Percentiles rank a stretch among this genome's conserved stretches.
phyloP scores from a whole-genome alignment of 1,284 basidiomycete species.

The Pisolithus thermaeus region DNA sequence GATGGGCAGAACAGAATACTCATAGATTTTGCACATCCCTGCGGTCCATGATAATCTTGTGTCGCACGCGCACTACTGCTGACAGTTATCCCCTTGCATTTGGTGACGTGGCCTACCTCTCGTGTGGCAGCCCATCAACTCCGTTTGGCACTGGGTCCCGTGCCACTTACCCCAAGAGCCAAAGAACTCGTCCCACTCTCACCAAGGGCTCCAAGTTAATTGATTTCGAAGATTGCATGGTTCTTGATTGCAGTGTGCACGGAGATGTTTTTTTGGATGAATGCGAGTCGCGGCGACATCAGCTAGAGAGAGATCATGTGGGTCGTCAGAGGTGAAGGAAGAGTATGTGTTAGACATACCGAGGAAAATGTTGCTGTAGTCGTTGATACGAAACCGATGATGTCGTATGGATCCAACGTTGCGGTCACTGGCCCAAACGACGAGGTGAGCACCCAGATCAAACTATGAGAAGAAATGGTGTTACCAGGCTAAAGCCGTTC shows the following conservation, averaged over 20 bases:
- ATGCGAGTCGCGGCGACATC: conserved; percentile 73
- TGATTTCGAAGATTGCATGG: conserved; percentile 79
- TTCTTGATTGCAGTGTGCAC: conserved; percentile 78
- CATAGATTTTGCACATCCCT: conserved; percentile 71
- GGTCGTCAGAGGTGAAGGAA: conserved; percentile 71
- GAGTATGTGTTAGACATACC: conserved; percentile 75
- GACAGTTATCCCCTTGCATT: conserved; percentile 67
- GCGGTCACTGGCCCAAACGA: conserved; percentile 49
- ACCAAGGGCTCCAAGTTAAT: conserved; percentile 73
- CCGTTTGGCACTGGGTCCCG: conserved; percentile 50
- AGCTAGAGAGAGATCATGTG: conserved; percentile 82
- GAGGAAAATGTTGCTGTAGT: conserved; percentile 67
- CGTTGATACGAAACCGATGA: conserved; percentile 70
- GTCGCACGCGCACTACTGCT: conserved; percentile 54
- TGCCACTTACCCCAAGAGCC: conserved; percentile 46
- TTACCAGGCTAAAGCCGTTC: conserved; percentile 73
- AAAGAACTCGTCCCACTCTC: conserved; percentile 43
- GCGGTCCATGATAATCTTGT: conserved; percentile 58
- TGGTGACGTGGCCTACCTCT: conserved; percentile 70
- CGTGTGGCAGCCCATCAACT: conserved; percentile 80
- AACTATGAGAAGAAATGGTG: background rate
- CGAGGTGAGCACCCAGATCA: background rate
- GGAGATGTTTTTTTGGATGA: conserved; percentile 76
- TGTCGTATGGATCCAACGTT: conserved; percentile 61
- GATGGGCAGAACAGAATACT: conserved; percentile 18